phyloP scores from a whole-genome alignment of 2,329 filamentous ascomycete species.

The Neonectria sp. region DNA sequence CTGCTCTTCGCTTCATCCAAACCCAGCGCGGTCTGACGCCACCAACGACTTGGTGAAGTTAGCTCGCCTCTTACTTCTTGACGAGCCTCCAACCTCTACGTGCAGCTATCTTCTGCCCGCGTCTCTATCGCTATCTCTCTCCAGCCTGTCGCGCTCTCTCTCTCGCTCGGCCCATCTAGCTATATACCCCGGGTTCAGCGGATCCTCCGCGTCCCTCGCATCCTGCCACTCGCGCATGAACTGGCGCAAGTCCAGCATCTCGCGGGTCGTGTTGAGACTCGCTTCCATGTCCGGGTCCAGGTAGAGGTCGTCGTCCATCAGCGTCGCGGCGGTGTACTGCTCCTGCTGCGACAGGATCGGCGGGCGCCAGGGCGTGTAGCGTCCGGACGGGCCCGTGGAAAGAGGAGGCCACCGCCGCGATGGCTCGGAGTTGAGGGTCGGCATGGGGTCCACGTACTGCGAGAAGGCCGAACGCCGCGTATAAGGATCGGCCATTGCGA shows the following conservation, averaged over 20 bases:
- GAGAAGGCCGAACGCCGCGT: no score
- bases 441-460: background rate
- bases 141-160: background rate
- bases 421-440: conserved; percentile 9
- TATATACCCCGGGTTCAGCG: conserved; percentile 8
- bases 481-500: no score
- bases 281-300: conserved; percentile 4
- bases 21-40: background rate
- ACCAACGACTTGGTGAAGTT: no score
- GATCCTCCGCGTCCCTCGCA: background rate
- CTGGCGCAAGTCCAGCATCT: conserved; percentile 14
- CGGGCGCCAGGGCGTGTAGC: background rate
- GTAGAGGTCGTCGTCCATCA: conserved; percentile 4
- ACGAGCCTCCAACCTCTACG: background rate
- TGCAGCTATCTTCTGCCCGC: background rate
- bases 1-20: background rate
- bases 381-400: background rate
- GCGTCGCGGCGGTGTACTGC: background rate
- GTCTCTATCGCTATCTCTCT: background rate
- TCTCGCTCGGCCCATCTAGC: background rate
- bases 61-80: background rate
- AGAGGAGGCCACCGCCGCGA: background rate
- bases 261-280: conserved; percentile 10
- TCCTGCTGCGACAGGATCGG: conserved; percentile 5
- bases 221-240: conserved; percentile 1